Conservation (phyloP, 1,284 basidiomycete species). For the Blastosporella zonata region DNA sequence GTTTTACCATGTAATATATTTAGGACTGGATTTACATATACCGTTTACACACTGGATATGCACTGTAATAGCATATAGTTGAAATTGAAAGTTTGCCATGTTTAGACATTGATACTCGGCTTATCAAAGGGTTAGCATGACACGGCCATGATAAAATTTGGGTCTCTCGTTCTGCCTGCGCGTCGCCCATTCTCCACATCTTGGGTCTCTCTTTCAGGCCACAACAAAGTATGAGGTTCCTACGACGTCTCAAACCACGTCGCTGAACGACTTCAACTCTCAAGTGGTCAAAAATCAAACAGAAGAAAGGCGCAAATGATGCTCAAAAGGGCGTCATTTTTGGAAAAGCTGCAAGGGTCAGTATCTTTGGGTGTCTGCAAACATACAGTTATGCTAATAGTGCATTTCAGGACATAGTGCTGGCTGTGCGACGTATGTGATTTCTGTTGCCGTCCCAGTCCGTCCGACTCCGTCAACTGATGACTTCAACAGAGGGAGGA, state of each 20-base stretch:
- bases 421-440: slow-evolving; percentile 61
- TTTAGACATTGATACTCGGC: too few relatives aligned
- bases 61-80: background rate
- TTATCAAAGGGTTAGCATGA: background rate
- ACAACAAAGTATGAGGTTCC: slow-evolving; percentile 55
- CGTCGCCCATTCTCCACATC: slow-evolving; percentile 38
- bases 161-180: slow-evolving; percentile 10
- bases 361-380: slow-evolving; percentile 21
- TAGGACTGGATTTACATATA: background rate
- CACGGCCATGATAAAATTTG: slow-evolving; percentile 14
- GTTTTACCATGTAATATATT: slow-evolving; percentile 1
- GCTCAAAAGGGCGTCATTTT: slow-evolving; percentile 61
- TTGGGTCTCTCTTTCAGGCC: slow-evolving; percentile 46
- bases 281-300: slow-evolving; percentile 88
- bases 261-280: background rate
- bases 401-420: slow-evolving; percentile 60
- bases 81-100: too few relatives aligned
- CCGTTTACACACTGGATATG: background rate
- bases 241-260: background rate
- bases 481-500: slow-evolving; percentile 48
- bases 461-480: slow-evolving; percentile 2
- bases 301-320: slow-evolving; percentile 75
- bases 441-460: background rate
- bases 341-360: slow-evolving; percentile 56
- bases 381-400: background rate